phyloP scores from a whole-genome alignment of 345 rosid genomes.

The Abelmoschus esculentus region DNA sequence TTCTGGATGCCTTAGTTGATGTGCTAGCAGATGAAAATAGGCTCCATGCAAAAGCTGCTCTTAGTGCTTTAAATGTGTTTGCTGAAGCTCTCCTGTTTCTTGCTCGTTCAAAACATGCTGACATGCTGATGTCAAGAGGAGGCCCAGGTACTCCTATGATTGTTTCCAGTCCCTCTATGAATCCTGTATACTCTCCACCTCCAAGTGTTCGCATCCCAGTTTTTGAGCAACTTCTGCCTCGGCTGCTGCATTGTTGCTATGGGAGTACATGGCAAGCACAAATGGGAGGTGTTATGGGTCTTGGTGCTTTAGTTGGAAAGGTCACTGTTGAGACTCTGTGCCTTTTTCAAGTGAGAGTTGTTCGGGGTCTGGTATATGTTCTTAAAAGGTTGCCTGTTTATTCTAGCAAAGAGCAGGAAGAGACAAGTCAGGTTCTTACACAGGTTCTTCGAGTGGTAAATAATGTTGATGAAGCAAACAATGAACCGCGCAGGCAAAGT shows the following conservation, averaged over 20 bases:
- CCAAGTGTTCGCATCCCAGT: conserved; percentile 89
- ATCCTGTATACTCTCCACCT: conserved; percentile 94
- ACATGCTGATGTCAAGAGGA: conserved; percentile 71
- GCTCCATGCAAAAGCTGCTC: conserved; percentile 88
- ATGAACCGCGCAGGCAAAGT: conserved; percentile 84
- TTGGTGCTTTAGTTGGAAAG: conserved; percentile 94
- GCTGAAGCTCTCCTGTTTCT: conserved; percentile 87
- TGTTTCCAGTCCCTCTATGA: conserved; percentile 97
- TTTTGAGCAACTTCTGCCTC: conserved; percentile 95
- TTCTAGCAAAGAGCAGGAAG: conserved; percentile 94
- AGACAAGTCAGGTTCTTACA: conserved; percentile 95
- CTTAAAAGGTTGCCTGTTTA: conserved; percentile 85
- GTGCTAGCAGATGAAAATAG: conserved; percentile 90
- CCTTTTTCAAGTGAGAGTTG: conserved; percentile 81
- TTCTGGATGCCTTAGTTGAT: conserved; percentile 91
- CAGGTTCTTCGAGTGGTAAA: conserved; percentile 97
- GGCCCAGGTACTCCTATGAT: conserved; percentile 95
- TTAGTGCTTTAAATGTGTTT: conserved; percentile 68
- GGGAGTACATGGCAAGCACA: conserved; percentile 99
- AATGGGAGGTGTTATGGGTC: conserved; percentile 99
- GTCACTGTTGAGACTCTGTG: conserved; percentile 92
- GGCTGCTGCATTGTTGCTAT: conserved; percentile 94
- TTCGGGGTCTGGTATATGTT: conserved; percentile 83
- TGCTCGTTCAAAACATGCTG: conserved; percentile 88
- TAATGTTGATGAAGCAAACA: conserved; percentile 91